Evolutionary conservation across 192 early-diverging fungal genomes (phyloP).

Genomic region (Bifiguratus adelaidae): DNA sequence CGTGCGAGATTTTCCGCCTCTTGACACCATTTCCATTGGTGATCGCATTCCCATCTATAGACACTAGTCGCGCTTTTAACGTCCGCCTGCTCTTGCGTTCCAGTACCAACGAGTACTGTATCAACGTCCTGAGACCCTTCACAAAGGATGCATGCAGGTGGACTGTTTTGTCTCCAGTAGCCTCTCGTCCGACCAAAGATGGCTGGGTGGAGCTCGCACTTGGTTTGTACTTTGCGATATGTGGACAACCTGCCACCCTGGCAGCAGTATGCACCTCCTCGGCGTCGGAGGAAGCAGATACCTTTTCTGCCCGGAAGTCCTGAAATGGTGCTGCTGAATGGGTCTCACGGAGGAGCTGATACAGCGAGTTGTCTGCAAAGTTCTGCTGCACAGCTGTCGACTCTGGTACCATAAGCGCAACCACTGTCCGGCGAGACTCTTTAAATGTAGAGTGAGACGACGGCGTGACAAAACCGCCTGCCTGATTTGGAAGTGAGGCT

Average conservation of each 20-base stretch:
- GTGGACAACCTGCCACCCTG: conserved; percentile 2
- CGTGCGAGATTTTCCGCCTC: background rate
- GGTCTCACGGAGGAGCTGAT: too few species aligned
- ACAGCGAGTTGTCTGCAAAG: too few species aligned
- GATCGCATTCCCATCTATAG: background rate
- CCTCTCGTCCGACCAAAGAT: background rate
- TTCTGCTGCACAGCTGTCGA: too few species aligned
- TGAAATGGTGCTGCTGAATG: too few species aligned
- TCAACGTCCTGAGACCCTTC: conserved; percentile 4
- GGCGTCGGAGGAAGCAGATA: too few species aligned
- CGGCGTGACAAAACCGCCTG: too few species aligned
- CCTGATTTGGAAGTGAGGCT: too few species aligned
- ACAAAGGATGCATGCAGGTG: background rate
- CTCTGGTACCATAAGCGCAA: too few species aligned
- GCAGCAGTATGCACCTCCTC: background rate
- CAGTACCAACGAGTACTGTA: conserved; percentile 8
- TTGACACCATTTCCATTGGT: background rate
- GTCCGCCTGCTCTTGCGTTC: background rate
- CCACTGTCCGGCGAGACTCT: too few species aligned
- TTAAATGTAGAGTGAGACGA: too few species aligned
- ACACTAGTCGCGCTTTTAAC: conserved; percentile 1
- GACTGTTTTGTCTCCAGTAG: background rate
- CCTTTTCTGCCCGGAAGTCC: too few species aligned
- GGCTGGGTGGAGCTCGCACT: background rate
- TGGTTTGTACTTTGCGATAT: conserved; percentile 8